These are phyloP conservation scores for Malassezia sympodialis DNA, from an alignment of 1,284 basidiomycete species.

Conservation along the genomic window DNA sequence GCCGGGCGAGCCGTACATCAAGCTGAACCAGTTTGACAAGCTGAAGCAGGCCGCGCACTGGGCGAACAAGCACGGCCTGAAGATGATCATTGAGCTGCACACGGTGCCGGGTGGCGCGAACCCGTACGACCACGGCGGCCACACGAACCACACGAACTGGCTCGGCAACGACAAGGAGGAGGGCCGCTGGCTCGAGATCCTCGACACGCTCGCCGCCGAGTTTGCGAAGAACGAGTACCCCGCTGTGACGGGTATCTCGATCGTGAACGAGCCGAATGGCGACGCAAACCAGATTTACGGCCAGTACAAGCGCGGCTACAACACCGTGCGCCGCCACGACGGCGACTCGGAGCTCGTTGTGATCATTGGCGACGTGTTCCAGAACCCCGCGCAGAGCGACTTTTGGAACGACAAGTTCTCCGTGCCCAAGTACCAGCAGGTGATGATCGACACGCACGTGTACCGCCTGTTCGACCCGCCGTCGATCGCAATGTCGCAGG, in stretches of 20 bases:
- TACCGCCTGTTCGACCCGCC: constrained; percentile 38
- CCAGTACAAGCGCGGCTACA: constrained; percentile 33
- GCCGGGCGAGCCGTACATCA: constrained; percentile 70
- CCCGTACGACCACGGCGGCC: constrained; percentile 56
- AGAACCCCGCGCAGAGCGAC: constrained; percentile 54
- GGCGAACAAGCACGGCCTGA: constrained; percentile 65
- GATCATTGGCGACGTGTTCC: constrained; percentile 76
- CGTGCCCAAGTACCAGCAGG: constrained; percentile 54
- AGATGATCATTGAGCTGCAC: constrained; percentile 66
- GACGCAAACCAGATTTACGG: constrained; percentile 23
- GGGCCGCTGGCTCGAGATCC: constrained; percentile 60
- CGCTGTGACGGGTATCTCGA: constrained; percentile 32
- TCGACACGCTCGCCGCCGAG: constrained; percentile 52
- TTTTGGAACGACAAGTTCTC: constrained; percentile 66
- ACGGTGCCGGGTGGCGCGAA: constrained; percentile 51
- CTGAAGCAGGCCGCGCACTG: constrained; percentile 61
- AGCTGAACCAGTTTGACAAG: constrained; percentile 61
- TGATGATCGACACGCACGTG: constrained; percentile 60
- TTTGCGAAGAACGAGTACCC: constrained; percentile 31
- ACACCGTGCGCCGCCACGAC: constrained; percentile 24
- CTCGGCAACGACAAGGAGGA: constrained; percentile 60
- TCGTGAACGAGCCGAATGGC: constrained; percentile 39
- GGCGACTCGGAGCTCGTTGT: constrained; percentile 24
- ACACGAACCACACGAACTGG: constrained; percentile 61
- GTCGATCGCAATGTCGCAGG: constrained; percentile 18